phyloP scores from a whole-genome alignment of 192 early-diverging fungal species.

The Coemansia sp. region DNA sequence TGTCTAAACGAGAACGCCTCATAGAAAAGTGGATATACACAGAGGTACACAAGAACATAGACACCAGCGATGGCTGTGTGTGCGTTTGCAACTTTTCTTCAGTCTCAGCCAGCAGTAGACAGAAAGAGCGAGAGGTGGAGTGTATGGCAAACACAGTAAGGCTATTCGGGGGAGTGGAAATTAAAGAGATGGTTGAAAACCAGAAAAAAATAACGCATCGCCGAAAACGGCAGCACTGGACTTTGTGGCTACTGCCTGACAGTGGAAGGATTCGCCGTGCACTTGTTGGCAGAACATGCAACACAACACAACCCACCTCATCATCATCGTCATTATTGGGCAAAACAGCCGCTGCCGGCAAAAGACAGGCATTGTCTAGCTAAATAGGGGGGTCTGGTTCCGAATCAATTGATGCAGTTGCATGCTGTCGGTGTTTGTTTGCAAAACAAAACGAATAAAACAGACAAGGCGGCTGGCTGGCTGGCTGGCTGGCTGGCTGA shows the following conservation, averaged over 20 bases:
- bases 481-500: too few relatives aligned
- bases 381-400: background rate
- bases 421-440: background rate
- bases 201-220: background rate
- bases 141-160: slow-evolving; percentile 4
- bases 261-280: background rate
- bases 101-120: background rate
- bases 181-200: background rate
- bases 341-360: slow-evolving; percentile 1
- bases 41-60: too few relatives aligned
- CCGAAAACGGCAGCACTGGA: background rate
- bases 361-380: background rate
- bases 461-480: too few relatives aligned
- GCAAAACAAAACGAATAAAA: too few relatives aligned
- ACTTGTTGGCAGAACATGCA: background rate
- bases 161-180: background rate
- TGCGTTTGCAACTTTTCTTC: background rate
- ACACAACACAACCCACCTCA: background rate
- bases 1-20: background rate
- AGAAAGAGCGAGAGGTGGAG: background rate
- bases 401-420: background rate
- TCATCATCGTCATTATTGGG: background rate
- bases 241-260: too few relatives aligned
- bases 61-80: background rate
- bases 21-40: background rate